A percentile compares a stretch with the other conserved stretches of the same genome.
Evolutionary conservation across 2,329 filamentous ascomycete genomes (phyloP).

Genomic region (Cladophialophora immunda): DNA sequence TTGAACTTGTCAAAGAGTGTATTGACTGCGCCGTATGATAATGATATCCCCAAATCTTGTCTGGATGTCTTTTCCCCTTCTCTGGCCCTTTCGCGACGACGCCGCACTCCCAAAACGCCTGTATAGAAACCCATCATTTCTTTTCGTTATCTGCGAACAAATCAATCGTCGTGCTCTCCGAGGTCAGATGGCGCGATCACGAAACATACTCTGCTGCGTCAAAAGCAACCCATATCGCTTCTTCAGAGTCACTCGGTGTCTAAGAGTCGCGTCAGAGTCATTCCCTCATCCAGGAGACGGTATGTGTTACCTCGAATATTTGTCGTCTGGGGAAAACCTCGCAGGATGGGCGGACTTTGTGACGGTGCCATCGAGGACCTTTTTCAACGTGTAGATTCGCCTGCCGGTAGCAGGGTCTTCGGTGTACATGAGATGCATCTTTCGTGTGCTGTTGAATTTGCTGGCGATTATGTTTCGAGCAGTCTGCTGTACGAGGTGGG

Average conservation of each 20-base stretch:
- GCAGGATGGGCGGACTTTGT: conserved; percentile 97
- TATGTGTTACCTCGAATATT: conserved; percentile 77
- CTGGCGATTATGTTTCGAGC: neutral
- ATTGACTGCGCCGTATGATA: conserved; percentile 4
- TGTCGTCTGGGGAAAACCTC: conserved; percentile 97
- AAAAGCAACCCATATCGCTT: conserved; percentile 88
- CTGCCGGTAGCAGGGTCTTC: conserved; percentile 77
- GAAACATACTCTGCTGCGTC: conserved; percentile 73
- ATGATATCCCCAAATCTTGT: neutral
- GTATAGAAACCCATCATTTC: conserved; percentile 38
- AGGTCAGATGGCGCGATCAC: conserved; percentile 9
- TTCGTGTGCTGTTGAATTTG: neutral
- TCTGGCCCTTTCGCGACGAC: neutral
- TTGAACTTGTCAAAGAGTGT: neutral
- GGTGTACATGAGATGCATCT: conserved; percentile 85
- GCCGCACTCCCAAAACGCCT: conserved; percentile 15
- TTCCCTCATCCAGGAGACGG: neutral
- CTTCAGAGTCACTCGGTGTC: conserved; percentile 94
- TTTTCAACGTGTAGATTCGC: conserved; percentile 91
- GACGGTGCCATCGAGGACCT: conserved; percentile 72
- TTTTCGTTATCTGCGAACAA: conserved; percentile 43
- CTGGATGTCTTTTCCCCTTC: conserved; percentile 30
- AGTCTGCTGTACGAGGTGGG: neutral
- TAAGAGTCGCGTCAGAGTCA: conserved; percentile 45
- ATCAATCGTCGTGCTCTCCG: conserved; percentile 22